A percentile compares a stretch with the other conserved stretches of the same genome.
Evolutionary conservation across 208 protist genomes (phyloP).

Genomic region (Trypanosoma scelopori): DNA sequence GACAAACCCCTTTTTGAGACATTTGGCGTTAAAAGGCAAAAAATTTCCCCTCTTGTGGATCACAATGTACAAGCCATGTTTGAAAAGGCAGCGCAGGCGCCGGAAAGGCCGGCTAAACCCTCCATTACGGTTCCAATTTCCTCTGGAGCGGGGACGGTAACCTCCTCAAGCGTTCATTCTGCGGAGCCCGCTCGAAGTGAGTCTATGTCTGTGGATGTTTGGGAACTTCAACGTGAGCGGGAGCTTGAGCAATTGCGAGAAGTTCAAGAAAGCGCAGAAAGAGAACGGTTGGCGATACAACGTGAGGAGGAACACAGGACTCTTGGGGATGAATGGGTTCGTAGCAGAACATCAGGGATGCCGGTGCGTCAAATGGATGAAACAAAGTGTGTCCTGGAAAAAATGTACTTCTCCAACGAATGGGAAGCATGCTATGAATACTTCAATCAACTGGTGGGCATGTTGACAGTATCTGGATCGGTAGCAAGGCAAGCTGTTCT

Average conservation of each 20-base stretch:
- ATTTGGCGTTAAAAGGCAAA: not conserved
- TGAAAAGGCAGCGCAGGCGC: slow-evolving; percentile 1
- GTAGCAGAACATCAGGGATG: slow-evolving; percentile 11
- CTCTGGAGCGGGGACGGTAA: not conserved
- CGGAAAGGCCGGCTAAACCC: slow-evolving; percentile 21
- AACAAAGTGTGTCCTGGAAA: slow-evolving; percentile 2
- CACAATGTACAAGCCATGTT: slow-evolving; percentile 3
- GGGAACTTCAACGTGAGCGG: slow-evolving; percentile 82
- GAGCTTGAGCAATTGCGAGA: slow-evolving; percentile 71
- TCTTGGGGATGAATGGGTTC: slow-evolving; percentile 70
- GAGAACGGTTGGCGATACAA: slow-evolving; percentile 32
- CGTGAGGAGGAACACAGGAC: slow-evolving; percentile 65
- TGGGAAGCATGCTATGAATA: slow-evolving; percentile 27
- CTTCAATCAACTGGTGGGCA: slow-evolving; percentile 20
- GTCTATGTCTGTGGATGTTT: slow-evolving; percentile 70
- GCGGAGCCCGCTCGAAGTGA: slow-evolving; percentile 10
- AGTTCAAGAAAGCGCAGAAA: slow-evolving; percentile 62
- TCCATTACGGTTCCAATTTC: slow-evolving; percentile 29
- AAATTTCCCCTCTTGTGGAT: slow-evolving; percentile 1
- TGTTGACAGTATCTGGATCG: not conserved
- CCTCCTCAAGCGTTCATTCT: not conserved
- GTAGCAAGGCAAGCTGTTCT: slow-evolving; percentile 19
- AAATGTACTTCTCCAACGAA: slow-evolving; percentile 26
- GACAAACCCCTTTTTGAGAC: slow-evolving; percentile 30
- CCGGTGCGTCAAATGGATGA: not conserved